These are phyloP conservation scores for Aureoboletus auriporus DNA, from an alignment of 768 basidiomycete species.

Conservation along the genomic window DNA sequence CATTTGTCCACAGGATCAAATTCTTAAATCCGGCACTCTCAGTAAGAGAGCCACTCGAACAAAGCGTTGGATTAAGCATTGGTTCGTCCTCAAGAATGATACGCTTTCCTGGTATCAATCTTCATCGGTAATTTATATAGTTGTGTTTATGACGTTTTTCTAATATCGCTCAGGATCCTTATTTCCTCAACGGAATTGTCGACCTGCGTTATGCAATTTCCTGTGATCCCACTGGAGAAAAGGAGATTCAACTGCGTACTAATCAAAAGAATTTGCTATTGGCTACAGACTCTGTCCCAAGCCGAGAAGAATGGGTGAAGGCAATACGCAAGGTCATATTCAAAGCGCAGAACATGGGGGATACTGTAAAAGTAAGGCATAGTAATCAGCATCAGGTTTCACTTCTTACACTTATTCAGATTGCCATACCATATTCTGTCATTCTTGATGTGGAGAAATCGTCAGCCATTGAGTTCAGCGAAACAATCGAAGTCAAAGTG, in stretches of 20 bases:
- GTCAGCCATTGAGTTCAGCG: constrained; percentile 90
- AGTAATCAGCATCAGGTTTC: not conserved
- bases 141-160: constrained; percentile 2
- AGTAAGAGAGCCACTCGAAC: constrained; percentile 86
- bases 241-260: constrained; percentile 78
- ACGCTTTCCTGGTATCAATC: constrained; percentile 96
- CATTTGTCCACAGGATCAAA: constrained; percentile 62
- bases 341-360: constrained; percentile 94
- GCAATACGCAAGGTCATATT: constrained; percentile 92
- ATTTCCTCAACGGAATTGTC: constrained; percentile 96
- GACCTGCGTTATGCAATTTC: constrained; percentile 90
- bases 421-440: constrained; percentile 90
- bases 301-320: constrained; percentile 94
- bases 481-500: constrained; percentile 93
- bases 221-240: constrained; percentile 77
- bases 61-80: constrained; percentile 91
- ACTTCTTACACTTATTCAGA: constrained; percentile 38
- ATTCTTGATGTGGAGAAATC: constrained; percentile 88
- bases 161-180: constrained; percentile 68
- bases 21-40: constrained; percentile 88
- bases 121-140: constrained; percentile 60
- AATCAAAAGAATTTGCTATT: constrained; percentile 73
- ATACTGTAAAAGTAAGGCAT: constrained; percentile 77
- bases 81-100: constrained; percentile 96
- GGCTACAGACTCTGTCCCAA: constrained; percentile 75